Conservation (phyloP, 1,139 yeast genomes). For the Yarrowia galli region DNA sequence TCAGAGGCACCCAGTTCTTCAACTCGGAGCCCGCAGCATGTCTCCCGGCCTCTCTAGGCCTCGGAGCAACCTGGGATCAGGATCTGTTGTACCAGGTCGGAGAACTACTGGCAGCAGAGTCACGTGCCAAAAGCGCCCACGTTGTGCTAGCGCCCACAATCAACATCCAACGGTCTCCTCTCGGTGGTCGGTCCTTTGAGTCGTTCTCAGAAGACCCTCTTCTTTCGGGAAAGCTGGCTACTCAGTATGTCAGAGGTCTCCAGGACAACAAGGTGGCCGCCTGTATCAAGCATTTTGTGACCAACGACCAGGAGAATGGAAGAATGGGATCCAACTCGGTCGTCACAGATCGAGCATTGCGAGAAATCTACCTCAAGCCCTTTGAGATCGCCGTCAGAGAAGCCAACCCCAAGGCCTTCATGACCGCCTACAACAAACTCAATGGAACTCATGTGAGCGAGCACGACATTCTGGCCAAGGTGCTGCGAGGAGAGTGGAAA, state of each 20-base stretch:
- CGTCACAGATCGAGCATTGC: slow-evolving; percentile 63
- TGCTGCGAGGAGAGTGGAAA: slow-evolving; percentile 21
- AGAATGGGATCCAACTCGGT: slow-evolving; percentile 59
- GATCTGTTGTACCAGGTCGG: slow-evolving; percentile 57
- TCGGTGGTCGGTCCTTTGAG: slow-evolving; percentile 72
- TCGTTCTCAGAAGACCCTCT: slow-evolving; percentile 69
- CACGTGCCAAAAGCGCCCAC: slow-evolving; percentile 59
- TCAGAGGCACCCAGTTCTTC: slow-evolving; percentile 60
- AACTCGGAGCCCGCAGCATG: slow-evolving; percentile 60
- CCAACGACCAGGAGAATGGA: slow-evolving; percentile 67
- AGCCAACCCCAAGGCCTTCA: slow-evolving; percentile 59
- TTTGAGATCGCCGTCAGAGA: slow-evolving; percentile 64
- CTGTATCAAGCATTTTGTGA: slow-evolving; percentile 65
- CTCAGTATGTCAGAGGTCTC: slow-evolving; percentile 61
- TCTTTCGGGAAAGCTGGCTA: slow-evolving; percentile 61
- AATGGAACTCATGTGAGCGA: slow-evolving; percentile 66
- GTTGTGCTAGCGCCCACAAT: slow-evolving; percentile 63
- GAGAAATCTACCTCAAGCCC: slow-evolving; percentile 68
- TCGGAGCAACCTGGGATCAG: slow-evolving; percentile 56
- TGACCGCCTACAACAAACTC: slow-evolving; percentile 68
- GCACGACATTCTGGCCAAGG: slow-evolving; percentile 55
- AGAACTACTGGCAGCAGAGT: slow-evolving; percentile 58
- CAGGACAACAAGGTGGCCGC: slow-evolving; percentile 63
- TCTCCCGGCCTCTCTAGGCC: slow-evolving; percentile 60
- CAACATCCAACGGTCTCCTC: slow-evolving; percentile 64